These are phyloP conservation scores for Podospora comata DNA, from an alignment of 495 filamentous ascomycete species.

Conservation along the genomic window DNA sequence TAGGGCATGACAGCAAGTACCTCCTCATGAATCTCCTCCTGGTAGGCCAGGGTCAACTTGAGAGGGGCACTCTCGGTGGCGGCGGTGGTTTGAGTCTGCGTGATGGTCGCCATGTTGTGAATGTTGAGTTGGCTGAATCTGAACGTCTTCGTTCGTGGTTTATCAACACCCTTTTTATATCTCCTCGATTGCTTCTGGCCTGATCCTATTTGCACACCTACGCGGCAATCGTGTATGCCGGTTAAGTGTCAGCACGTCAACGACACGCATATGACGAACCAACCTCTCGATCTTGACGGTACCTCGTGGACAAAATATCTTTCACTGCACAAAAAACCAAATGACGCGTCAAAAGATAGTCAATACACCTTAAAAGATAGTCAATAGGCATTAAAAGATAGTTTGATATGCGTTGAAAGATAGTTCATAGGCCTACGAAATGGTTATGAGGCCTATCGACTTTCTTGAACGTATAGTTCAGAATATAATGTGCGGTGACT, in stretches of 20 bases:
- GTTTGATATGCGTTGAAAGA: too few relatives aligned
- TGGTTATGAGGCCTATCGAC: too few relatives aligned
- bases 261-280: conserved; percentile 19
- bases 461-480: too few relatives aligned
- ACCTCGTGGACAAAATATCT: too few relatives aligned
- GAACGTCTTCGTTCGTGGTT: neutral
- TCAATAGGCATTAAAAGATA: too few relatives aligned
- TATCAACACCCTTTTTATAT: neutral
- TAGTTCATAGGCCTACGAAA: too few relatives aligned
- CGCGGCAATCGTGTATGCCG: neutral
- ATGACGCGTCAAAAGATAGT: too few relatives aligned
- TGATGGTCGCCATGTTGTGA: conserved; percentile 3
- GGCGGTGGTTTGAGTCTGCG: conserved; percentile 19
- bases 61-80: conserved; percentile 18
- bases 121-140: neutral
- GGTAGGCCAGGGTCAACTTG: conserved; percentile 25
- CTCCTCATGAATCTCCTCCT: conserved; percentile 25
- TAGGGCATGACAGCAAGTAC: neutral
- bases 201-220: neutral
- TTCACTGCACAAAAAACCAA: too few relatives aligned
- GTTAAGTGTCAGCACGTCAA: conserved; percentile 20
- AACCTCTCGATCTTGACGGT: neutral
- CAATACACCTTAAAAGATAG: too few relatives aligned
- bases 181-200: neutral
- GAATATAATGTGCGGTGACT: too few relatives aligned